Evolutionary conservation across 106 monocot species (phyloP).

Genomic region (Acorus gramineus): DNA sequence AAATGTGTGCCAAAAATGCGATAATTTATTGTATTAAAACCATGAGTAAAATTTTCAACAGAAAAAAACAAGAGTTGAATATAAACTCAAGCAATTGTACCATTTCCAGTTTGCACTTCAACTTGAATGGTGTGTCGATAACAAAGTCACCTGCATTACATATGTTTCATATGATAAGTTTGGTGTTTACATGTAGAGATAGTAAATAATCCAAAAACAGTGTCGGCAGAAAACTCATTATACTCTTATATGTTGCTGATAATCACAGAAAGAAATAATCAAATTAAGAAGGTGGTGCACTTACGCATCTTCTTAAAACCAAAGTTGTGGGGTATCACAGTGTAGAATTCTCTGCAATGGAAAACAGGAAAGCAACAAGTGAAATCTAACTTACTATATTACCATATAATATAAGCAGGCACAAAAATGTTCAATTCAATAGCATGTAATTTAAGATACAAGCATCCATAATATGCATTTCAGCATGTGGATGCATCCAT

Average conservation of each 20-base stretch:
- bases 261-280: no score
- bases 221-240: neutral
- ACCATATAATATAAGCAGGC: no score
- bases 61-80: neutral
- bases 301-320: slow-evolving; percentile 94
- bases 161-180: neutral
- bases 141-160: slow-evolving; percentile 60
- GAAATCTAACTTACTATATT: no score
- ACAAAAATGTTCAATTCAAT: no score
- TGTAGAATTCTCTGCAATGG: slow-evolving; percentile 83
- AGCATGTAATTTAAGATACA: no score
- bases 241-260: no score
- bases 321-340: slow-evolving; percentile 89
- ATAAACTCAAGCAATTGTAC: slow-evolving; percentile 30
- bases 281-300: slow-evolving; percentile 13
- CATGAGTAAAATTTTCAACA: neutral
- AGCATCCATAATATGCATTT: no score
- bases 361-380: neutral
- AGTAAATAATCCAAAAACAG: neutral
- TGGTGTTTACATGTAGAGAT: neutral
- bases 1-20: no score
- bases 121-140: slow-evolving; percentile 77
- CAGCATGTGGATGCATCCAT: no score
- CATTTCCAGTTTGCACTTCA: slow-evolving; percentile 91
- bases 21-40: no score